Percentiles rank a stretch among this genome's conserved stretches.
Evolutionary conservation across 495 filamentous ascomycete species (phyloP).

Genomic region (Aspergillus conjunctus): DNA sequence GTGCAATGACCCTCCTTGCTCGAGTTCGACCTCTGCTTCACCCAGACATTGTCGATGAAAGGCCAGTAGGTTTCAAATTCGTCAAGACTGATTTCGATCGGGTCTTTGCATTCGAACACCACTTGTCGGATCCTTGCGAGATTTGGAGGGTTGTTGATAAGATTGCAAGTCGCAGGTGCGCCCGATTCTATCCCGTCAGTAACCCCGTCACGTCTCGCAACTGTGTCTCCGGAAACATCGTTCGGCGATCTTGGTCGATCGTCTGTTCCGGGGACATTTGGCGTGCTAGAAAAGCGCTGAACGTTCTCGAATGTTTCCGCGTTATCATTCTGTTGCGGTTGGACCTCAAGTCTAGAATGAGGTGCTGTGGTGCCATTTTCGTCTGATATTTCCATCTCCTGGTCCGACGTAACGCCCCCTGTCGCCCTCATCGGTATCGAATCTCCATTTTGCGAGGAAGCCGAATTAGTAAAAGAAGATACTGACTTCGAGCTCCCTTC

Average conservation of each 20-base stretch:
- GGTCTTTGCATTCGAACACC: conserved; percentile 54
- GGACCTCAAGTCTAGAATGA: conserved; percentile 20
- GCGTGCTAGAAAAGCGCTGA: neutral
- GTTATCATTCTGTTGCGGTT: conserved; percentile 6
- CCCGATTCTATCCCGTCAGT: neutral
- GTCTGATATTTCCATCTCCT: conserved; percentile 16
- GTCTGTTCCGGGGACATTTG: neutral
- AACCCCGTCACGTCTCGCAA: neutral
- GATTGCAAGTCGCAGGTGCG: conserved; percentile 20
- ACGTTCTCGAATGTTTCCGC: neutral
- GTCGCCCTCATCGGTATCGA: conserved; percentile 12
- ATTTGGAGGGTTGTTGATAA: conserved; percentile 51
- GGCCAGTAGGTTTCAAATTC: conserved; percentile 59
- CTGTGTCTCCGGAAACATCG: neutral
- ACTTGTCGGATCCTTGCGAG: conserved; percentile 48
- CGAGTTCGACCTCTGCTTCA: conserved; percentile 53
- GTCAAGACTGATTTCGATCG: conserved; percentile 52
- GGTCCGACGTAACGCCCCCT: conserved; percentile 16
- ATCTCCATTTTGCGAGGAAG: conserved; percentile 22
- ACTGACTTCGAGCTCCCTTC: conserved; percentile 26
- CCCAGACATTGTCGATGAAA: conserved; percentile 58
- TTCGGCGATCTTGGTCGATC: neutral
- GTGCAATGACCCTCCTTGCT: conserved; percentile 53
- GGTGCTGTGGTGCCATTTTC: conserved; percentile 12
- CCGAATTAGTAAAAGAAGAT: conserved; percentile 21